Evolutionary conservation across 2,329 filamentous ascomycete genomes (phyloP), one percentile per base, ranked within the genome.

Genomic region (Lasiodiplodia sp.): DNA sequence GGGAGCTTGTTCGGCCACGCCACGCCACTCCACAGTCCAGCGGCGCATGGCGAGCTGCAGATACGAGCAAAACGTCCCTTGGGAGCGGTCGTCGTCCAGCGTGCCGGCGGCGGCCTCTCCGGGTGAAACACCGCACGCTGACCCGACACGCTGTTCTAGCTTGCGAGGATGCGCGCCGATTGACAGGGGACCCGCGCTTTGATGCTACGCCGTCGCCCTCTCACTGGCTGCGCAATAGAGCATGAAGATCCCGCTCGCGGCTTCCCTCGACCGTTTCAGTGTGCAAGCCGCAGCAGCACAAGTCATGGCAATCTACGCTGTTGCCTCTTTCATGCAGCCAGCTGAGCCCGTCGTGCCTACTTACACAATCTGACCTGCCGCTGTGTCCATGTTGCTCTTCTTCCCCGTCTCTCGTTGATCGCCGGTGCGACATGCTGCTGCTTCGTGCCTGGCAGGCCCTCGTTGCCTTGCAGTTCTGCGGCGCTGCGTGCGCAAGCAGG

Each of bases 41-140:
- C 14, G 28, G 60, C 37, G 31, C 21, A 34, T 18, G n/a, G 8
- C 34, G 21, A 40, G 10, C 56, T 47, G 57, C 60, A 64, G 44
- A 64, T 52, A 64, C 60, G 60, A 64, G 60, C 40, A 25, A 51
- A 63, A 63, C 58, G 58, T 49, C 38, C 18, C 44, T 47, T 47
- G 44, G 44, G 44, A n/a, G 7, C 7, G 5, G 57, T 16, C 38
- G 23, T 31, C 16, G 14, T n/a, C 57, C 57, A 47, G 57, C 34
- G 34, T 60, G 57, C 7, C 57, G 57, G 58, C 28, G 60, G 28
- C 28, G 28, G 21, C 10, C 28, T 14, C 6, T 11, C 2, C n/a
- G 60, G 40, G 2, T 38, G 44, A 64, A 52, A 64, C 60, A 38
- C 25, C 23, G 12, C 4, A 21, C 28, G 60, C 28, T 38, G 60